Evolutionary conservation across 768 basidiomycete genomes (phyloP).

Genomic region (Macrolepiota fuliginosa): DNA sequence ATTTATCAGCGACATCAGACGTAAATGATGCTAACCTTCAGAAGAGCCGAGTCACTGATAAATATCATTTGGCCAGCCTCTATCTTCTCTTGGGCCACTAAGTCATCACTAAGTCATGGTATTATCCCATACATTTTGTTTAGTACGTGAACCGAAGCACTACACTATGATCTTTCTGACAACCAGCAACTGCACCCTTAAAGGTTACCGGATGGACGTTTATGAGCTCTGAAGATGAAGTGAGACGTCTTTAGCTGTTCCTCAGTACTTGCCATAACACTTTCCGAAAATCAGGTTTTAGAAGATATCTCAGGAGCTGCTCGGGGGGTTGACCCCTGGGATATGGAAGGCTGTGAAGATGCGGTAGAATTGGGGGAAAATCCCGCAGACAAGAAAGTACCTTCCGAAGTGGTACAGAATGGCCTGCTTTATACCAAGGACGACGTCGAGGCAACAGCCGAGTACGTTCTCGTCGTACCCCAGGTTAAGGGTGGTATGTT

Average conservation of each 20-base stretch:
- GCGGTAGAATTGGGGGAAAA: too few relatives aligned
- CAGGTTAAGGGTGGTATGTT: background rate
- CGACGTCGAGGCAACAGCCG: background rate
- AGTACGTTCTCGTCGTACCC: background rate
- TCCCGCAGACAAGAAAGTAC: too few relatives aligned
- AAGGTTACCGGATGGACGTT: slow-evolving; percentile 5
- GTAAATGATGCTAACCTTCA: too few relatives aligned
- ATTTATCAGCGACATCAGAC: too few relatives aligned
- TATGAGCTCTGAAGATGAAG: background rate
- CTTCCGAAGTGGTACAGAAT: background rate
- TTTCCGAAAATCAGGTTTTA: background rate
- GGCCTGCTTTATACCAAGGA: background rate
- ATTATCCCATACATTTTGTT: background rate
- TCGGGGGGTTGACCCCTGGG: background rate
- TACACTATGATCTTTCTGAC: background rate
- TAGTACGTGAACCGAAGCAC: background rate
- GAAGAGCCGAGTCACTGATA: too few relatives aligned
- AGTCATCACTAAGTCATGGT: too few relatives aligned
- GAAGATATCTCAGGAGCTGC: background rate
- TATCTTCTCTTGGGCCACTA: too few relatives aligned
- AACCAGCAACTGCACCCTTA: background rate
- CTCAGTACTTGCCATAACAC: background rate
- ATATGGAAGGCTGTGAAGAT: background rate
- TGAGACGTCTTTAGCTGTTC: background rate
- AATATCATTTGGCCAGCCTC: too few relatives aligned